A percentile compares a stretch with the other conserved stretches of the same genome.
These are phyloP conservation scores for Kwoniella mangroviensis DNA, from an alignment of 768 basidiomycete species.

Conservation along the genomic window DNA sequence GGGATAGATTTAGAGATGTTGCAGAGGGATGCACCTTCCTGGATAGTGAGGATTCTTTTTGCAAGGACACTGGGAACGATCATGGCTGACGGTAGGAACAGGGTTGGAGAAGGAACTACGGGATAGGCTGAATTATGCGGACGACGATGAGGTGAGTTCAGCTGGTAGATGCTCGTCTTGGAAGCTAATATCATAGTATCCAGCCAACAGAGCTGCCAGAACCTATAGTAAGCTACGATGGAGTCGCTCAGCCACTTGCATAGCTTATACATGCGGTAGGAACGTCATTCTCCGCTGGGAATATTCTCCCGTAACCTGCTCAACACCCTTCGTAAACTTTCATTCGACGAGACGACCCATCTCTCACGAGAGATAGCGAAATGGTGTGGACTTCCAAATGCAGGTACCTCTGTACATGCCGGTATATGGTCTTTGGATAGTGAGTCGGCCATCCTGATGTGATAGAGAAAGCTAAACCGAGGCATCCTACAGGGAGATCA, in stretches of 20 bases:
- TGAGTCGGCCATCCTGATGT: constrained; percentile 1
- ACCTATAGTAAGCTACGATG: constrained; percentile 30
- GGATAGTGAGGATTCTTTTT: constrained; percentile 23
- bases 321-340: constrained; percentile 40
- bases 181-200: neutral
- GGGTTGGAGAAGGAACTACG: constrained; percentile 39
- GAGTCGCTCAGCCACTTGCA: neutral
- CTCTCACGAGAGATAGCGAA: constrained; percentile 37
- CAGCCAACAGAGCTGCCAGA: constrained; percentile 40
- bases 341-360: constrained; percentile 50
- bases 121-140: constrained; percentile 30
- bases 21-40: constrained; percentile 41
- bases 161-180: neutral
- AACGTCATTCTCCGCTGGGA: constrained; percentile 46
- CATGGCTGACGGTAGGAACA: constrained; percentile 1
- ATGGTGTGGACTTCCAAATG: constrained; percentile 30
- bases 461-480: too few species aligned
- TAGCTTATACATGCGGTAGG: constrained; percentile 22
- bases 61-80: neutral
- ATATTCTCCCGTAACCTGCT: constrained; percentile 43
- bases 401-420: constrained; percentile 16
- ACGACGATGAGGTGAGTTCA: constrained; percentile 34
- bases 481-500: constrained; percentile 23
- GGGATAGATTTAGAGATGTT: constrained; percentile 26
- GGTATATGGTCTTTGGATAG: constrained; percentile 29